A percentile compares a stretch with the other conserved stretches of the same genome.
These are phyloP conservation scores for Biscogniauxia sp. DNA, from an alignment of 2,329 filamentous ascomycete species.

Conservation along the genomic window DNA sequence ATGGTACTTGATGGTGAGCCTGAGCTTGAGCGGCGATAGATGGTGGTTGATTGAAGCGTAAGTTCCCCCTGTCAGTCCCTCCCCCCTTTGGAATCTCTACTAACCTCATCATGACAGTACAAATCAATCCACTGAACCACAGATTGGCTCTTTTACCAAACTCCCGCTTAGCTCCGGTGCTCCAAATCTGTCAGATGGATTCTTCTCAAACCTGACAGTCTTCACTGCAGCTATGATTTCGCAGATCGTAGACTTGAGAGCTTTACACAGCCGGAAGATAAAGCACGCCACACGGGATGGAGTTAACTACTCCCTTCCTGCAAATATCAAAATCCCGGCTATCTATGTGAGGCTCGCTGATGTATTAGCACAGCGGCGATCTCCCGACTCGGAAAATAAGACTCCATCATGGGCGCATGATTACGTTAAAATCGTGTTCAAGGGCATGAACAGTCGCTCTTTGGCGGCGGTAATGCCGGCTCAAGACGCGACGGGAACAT, in stretches of 20 bases:
- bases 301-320: conserved; percentile 39
- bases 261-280: conserved; percentile 45
- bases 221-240: conserved; percentile 51
- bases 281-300: conserved; percentile 36
- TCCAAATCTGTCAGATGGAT: conserved; percentile 44
- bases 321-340: conserved; percentile 46
- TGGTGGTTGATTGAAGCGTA: conserved; percentile 75
- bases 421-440: conserved; percentile 57
- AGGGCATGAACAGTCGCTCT: conserved; percentile 37
- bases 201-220: conserved; percentile 52
- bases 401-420: conserved; percentile 55
- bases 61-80: conserved; percentile 30
- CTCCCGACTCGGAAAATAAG: conserved; percentile 15
- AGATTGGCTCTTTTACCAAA: conserved; percentile 34
- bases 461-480: conserved; percentile 2
- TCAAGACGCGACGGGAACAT: conserved; percentile 6
- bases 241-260: conserved; percentile 48
- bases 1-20: conserved; percentile 71
- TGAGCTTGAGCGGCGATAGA: conserved; percentile 69
- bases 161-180: conserved; percentile 44
- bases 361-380: conserved; percentile 30
- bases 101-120: conserved; percentile 8
- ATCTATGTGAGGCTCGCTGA: conserved; percentile 50
- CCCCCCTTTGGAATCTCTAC: conserved; percentile 10
- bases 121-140: conserved; percentile 18